Conservation (phyloP, 768 basidiomycete species). For the Auriscalpium vulgare region DNA sequence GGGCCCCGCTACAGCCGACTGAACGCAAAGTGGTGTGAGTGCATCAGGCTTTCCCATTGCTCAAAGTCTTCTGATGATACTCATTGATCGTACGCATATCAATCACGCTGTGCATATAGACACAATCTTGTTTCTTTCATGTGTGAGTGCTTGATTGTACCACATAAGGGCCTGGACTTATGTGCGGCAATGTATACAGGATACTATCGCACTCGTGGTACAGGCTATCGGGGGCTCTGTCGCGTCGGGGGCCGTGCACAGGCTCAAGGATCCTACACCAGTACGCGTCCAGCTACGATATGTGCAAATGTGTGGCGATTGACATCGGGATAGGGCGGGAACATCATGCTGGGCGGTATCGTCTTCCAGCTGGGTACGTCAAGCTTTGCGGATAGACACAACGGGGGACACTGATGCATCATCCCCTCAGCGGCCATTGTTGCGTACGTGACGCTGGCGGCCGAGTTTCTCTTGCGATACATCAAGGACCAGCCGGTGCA, state of each 20-base stretch:
- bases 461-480: constrained; percentile 4
- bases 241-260: constrained; percentile 15
- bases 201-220: constrained; percentile 17
- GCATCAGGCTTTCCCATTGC: not conserved
- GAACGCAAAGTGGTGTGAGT: constrained; percentile 4
- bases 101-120: not conserved
- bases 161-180: not conserved
- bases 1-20: constrained; percentile 18
- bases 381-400: not conserved
- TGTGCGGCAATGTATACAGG: not conserved
- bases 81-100: too few relatives aligned
- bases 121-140: not conserved
- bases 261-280: not conserved
- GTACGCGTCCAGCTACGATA: not conserved
- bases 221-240: constrained; percentile 22
- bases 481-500: not conserved
- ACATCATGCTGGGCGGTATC: constrained; percentile 11
- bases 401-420: not conserved
- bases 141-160: not conserved
- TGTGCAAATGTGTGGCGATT: too few relatives aligned
- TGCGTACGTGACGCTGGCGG: not conserved
- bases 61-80: not conserved
- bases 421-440: not conserved
- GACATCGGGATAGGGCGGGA: constrained; percentile 1
- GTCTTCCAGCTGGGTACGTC: constrained; percentile 7